Evolutionary conservation across 371 early-diverging fungal genomes (phyloP), one percentile per base, ranked within the genome.

Genomic region (Mortierella sp.): DNA sequence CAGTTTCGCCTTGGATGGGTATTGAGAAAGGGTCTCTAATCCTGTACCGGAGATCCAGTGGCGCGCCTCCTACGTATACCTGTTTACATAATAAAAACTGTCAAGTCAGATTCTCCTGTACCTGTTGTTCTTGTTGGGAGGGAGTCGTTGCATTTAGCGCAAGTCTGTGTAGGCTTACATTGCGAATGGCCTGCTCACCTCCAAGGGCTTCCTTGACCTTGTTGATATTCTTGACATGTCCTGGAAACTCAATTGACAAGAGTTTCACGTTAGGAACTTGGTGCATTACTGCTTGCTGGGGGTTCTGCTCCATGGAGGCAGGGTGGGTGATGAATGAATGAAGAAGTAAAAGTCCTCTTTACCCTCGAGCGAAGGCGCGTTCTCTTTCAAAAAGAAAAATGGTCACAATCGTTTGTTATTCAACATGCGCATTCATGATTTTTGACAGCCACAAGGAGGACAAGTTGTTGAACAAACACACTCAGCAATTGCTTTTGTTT

Each of bases 61-160:
- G 82, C 19, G 86, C 77, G 0, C 86, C 86, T n/a, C 86, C 86
- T 21, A 77, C 72, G 72, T 85, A 85, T 28, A 82, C 86, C 86
- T 85, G 71, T 57, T 63, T 76, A 28, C 3, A 45, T 70, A 28
- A n/a, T 10, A 44, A 19, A 16, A 16, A 9, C 16, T 13, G 42
- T 38, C 42, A 38, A 14, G 16, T 50, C 16, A 50, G 50, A 11
- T 50, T 50, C 47, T 47, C 9, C 50, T 50, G 14, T 13, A 16
- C 16, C 50, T 50, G 14, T 9, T 16, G 50, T 14, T 50, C 10
- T 50, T 50, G 16, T 13, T 50, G 11, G 34, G 1, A 26, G 21
- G 24, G 52, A 0, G 42, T 3, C 50, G 45, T 72, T 34, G 63
- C 10, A 34, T 10, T 50, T 24, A 16, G 48, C 9, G 13, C 13